Evolutionary conservation across 768 basidiomycete genomes (phyloP).

Genomic region (Hygrocybe punicea): DNA sequence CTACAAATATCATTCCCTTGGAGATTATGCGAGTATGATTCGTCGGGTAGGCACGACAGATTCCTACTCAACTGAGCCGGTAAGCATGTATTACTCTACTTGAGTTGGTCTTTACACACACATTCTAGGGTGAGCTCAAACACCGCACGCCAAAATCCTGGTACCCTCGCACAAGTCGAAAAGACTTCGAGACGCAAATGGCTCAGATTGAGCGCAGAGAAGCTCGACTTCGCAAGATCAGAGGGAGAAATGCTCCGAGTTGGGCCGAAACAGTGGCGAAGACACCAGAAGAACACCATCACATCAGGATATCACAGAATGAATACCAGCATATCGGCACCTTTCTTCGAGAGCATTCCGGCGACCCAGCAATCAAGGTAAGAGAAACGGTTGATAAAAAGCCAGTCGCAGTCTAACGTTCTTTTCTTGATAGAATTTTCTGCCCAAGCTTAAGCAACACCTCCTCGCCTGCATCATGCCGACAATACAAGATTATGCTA

Average conservation of each 20-base stretch:
- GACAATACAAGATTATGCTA: neutral
- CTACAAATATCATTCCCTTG: conserved; percentile 40
- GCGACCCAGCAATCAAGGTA: conserved; percentile 7
- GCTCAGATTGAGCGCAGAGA: conserved; percentile 15
- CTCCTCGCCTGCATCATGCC: conserved; percentile 20
- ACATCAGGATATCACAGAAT: conserved; percentile 18
- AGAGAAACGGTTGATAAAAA: neutral
- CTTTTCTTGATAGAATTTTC: conserved; percentile 18
- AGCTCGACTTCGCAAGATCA: conserved; percentile 10
- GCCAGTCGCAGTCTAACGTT: neutral
- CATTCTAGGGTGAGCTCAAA: conserved; percentile 34
- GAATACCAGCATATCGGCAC: neutral
- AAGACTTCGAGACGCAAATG: conserved; percentile 23
- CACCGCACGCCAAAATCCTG: conserved; percentile 32
- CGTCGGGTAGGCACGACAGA: conserved; percentile 31
- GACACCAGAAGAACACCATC: conserved; percentile 12
- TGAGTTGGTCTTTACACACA: neutral
- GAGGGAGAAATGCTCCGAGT: conserved; percentile 19
- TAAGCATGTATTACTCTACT: conserved; percentile 11
- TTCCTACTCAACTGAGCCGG: conserved; percentile 38
- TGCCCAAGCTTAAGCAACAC: conserved; percentile 26
- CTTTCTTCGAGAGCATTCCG: neutral
- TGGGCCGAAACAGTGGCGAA: conserved; percentile 21
- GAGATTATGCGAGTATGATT: conserved; percentile 35
- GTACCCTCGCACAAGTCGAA: conserved; percentile 32